phyloP scores from a whole-genome alignment of 352 stramenopile genomes.

The Pythium aristosporum region DNA sequence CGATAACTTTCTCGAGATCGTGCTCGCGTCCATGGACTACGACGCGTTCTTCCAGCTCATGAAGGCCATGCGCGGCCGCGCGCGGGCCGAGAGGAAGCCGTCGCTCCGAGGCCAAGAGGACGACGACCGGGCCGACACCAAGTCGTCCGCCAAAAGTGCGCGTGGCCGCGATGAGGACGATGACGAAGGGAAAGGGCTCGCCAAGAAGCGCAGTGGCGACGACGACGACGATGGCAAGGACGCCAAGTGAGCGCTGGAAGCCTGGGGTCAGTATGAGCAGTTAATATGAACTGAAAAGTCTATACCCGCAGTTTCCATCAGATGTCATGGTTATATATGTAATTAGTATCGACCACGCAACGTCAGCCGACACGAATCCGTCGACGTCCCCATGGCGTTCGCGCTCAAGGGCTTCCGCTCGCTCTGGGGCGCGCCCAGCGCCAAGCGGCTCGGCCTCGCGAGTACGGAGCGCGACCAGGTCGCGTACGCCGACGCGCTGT shows the following conservation, averaged over 20 bases:
- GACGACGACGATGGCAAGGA: conserved; percentile 25
- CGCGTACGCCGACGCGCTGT: conserved; percentile 33
- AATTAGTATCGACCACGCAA: neutral
- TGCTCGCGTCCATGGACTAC: conserved; percentile 80
- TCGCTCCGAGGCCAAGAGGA: conserved; percentile 1
- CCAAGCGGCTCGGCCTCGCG: conserved; percentile 28
- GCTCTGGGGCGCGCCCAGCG: conserved; percentile 50
- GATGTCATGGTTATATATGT: neutral
- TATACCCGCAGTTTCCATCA: neutral
- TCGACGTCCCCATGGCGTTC: conserved; percentile 15
- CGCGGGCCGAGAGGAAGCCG: conserved; percentile 42
- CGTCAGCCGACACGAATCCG: conserved; percentile 3
- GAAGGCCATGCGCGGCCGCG: conserved; percentile 64
- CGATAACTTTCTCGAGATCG: conserved; percentile 71
- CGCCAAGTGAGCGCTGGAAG: conserved; percentile 17
- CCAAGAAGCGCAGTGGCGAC: conserved; percentile 18
- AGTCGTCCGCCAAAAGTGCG: neutral
- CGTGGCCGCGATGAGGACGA: conserved; percentile 2
- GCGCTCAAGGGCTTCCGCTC: conserved; percentile 52
- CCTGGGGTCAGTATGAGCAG: conserved; percentile 1
- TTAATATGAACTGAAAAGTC: neutral
- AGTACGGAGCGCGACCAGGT: conserved; percentile 2
- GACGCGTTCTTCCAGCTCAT: conserved; percentile 72
- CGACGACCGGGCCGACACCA: conserved; percentile 8
- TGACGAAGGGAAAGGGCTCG: neutral